A percentile compares a stretch with the other conserved stretches of the same genome.
Evolutionary conservation across 345 rosid genomes (phyloP).

Genomic region (Durio zibethinus): DNA sequence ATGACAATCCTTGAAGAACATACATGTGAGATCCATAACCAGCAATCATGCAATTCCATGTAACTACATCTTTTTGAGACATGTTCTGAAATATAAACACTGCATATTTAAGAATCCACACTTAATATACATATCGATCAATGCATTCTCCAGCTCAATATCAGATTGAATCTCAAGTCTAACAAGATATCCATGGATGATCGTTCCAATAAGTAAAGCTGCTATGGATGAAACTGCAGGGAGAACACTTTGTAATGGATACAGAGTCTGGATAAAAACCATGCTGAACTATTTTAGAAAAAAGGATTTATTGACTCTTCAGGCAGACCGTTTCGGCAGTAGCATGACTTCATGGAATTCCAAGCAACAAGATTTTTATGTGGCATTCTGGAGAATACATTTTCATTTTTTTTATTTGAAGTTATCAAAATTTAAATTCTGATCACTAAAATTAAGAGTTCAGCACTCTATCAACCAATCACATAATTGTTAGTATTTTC

Average conservation of each 20-base stretch:
- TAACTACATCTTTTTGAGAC: conserved; percentile 48
- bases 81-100: conserved; percentile 44
- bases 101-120: conserved; percentile 64
- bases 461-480: no score
- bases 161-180: conserved; percentile 45
- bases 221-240: conserved; percentile 63
- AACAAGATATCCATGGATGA: conserved; percentile 56
- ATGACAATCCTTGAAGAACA: conserved; percentile 42
- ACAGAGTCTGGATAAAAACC: conserved; percentile 54
- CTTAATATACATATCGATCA: conserved; percentile 80
- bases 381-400: conserved; percentile 49
- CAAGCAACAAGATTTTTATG: conserved; percentile 58
- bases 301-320: conserved; percentile 52
- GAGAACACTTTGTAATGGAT: conserved; percentile 65
- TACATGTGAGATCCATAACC: conserved; percentile 80
- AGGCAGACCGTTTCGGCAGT: conserved; percentile 53
- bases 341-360: conserved; percentile 78
- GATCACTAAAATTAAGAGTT: no score
- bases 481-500: no score
- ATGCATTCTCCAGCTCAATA: conserved; percentile 56
- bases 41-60: conserved; percentile 74
- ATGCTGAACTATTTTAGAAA: conserved; percentile 36
- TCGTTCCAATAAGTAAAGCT: conserved; percentile 59
- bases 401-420: no score
- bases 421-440: no score